phyloP scores from a whole-genome alignment of 2,329 filamentous ascomycete genomes.

The Exophiala aquamarina region DNA sequence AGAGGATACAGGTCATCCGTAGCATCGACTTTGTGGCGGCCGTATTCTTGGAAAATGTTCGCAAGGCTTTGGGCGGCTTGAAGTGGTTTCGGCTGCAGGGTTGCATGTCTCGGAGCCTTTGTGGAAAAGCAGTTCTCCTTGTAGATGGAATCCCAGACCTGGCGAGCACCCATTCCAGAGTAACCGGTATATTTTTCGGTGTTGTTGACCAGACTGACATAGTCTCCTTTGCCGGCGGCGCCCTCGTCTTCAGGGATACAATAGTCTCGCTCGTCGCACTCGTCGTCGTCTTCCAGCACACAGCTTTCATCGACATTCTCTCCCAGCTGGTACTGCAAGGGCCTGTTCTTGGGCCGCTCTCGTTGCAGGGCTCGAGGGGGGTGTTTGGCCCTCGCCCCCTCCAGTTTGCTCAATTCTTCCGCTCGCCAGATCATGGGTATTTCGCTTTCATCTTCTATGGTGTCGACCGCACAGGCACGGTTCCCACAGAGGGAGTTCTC shows the following conservation, averaged over 20 bases:
- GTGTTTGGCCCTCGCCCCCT: slow-evolving; percentile 87
- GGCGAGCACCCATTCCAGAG: slow-evolving; percentile 75
- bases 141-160: slow-evolving; percentile 97
- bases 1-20: slow-evolving; percentile 61
- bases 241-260: slow-evolving; percentile 95
- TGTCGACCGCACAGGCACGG: slow-evolving; percentile 93
- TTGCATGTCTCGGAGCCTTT: slow-evolving; percentile 34
- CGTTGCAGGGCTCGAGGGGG: slow-evolving; percentile 73
- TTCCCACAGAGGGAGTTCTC: slow-evolving; percentile 94
- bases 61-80: slow-evolving; percentile 62
- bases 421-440: slow-evolving; percentile 90
- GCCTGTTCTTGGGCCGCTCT: slow-evolving; percentile 66
- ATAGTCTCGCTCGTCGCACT: slow-evolving; percentile 95
- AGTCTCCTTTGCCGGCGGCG: slow-evolving; percentile 83
- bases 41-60: slow-evolving; percentile 55
- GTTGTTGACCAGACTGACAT: slow-evolving; percentile 90
- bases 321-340: slow-evolving; percentile 78
- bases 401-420: slow-evolving; percentile 85
- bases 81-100: slow-evolving; percentile 22
- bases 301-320: slow-evolving; percentile 91
- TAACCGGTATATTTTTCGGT: slow-evolving; percentile 96
- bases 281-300: slow-evolving; percentile 95
- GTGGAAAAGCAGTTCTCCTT: slow-evolving; percentile 90
- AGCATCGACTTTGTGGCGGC: slow-evolving; percentile 54
- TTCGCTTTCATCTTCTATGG: slow-evolving; percentile 90